Base-by-base conservation (phyloP, 345 rosid genomes). In the Lepidium didymum region DNA sequence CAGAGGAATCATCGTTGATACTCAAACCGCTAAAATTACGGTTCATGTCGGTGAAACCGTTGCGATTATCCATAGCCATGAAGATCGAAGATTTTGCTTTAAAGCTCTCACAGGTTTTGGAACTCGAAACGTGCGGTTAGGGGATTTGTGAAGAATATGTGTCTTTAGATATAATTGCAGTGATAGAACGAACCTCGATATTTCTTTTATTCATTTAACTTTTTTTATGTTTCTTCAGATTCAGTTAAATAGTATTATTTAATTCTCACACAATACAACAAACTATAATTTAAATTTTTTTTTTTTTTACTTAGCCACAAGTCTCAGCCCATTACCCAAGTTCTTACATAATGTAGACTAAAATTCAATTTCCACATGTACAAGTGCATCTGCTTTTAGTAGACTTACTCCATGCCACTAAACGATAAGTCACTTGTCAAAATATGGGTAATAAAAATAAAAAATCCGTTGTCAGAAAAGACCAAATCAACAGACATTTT, bases 1-100 rank as follows among this genome's bases (percentile, higher is more conserved):
- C 86, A 29, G 88, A 80, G 51, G 90, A 80, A 35, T 9, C 18
- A 51, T 80, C 85, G 51, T 68, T 75, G 60, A 52, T 44, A 47
- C 67, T 67, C 45, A 46, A 40, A 59, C 73, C 81, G 18, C 68
- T 64, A 37, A 73, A 75, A 55, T 57, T 78, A 68, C 71, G 73
- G 36, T 81, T 78, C 81, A 77, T 62, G 47, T 82, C 80, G 2
- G 64, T 69, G 75, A 66, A 80, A 65, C 59, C 76, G 29, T 53
- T 73, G 3, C 65, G 69, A 54, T 53, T 73, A 43, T 77, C 85
- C 38, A 56, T 64, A 62, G 49, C 44, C 14, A 36, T 35, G 61
- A 56, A 27, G 14, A 35, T 56, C 0, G 57, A 53, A 29, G 52
- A 10, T 14, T 45, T 0, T 18, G 23, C 5, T 27, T 4, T 5